Conservation (phyloP, 805 yeast genomes). For the Sugiyamaella chiloensis region DNA sequence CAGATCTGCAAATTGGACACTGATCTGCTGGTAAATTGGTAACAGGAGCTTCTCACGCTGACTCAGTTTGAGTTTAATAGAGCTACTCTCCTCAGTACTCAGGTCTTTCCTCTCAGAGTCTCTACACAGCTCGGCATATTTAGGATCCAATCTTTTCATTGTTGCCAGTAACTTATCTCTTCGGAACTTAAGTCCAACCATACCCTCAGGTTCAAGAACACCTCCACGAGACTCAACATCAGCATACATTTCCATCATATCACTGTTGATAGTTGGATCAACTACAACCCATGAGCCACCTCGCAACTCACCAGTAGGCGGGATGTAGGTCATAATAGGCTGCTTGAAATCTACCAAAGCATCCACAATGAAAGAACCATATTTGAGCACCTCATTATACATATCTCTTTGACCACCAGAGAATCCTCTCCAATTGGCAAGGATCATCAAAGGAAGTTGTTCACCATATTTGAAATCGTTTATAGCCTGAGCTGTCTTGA, state of each 20-base stretch:
- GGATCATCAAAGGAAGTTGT: slow-evolving; percentile 92
- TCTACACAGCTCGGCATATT: slow-evolving; percentile 61
- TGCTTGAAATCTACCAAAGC: slow-evolving; percentile 94
- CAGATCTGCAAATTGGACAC: slow-evolving; percentile 95
- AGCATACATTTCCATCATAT: slow-evolving; percentile 99
- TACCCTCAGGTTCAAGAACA: slow-evolving; percentile 98
- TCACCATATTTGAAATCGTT: slow-evolving; percentile 98
- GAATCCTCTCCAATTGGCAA: slow-evolving; percentile 99
- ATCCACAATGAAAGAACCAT: slow-evolving; percentile 95
- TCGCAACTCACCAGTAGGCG: slow-evolving; percentile 97
- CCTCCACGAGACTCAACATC: slow-evolving; percentile 95
- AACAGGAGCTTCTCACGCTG: slow-evolving; percentile 76
- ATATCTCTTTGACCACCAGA: slow-evolving; percentile 99
- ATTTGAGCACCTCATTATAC: slow-evolving; percentile 97
- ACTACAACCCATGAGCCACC: slow-evolving; percentile 99
- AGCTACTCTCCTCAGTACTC: slow-evolving; percentile 62
- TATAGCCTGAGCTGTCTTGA: slow-evolving; percentile 98
- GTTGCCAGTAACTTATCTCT: slow-evolving; percentile 87
- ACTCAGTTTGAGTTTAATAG: slow-evolving; percentile 59
- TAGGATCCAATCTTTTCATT: slow-evolving; percentile 83
- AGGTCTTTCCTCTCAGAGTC: slow-evolving; percentile 48
- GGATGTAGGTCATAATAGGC: slow-evolving; percentile 95
- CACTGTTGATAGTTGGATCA: slow-evolving; percentile 94
- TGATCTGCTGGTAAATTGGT: slow-evolving; percentile 88
- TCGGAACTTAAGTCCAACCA: slow-evolving; percentile 98